Evolutionary conservation across 768 basidiomycete genomes (phyloP).

Genomic region (Trametes sanguinea): DNA sequence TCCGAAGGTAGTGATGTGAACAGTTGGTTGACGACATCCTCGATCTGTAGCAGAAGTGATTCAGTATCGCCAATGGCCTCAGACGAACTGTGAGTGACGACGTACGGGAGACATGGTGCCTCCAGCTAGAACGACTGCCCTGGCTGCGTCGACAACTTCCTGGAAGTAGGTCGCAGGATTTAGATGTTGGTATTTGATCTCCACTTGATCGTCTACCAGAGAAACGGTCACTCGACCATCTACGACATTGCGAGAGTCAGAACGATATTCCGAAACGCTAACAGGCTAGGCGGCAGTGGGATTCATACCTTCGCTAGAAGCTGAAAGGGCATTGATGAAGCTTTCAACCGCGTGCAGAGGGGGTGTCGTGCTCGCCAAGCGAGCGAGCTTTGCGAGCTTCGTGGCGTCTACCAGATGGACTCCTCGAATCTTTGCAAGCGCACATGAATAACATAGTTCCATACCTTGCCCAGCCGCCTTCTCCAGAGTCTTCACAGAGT

Average conservation of each 20-base stretch:
- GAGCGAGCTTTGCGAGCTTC: conserved; percentile 30
- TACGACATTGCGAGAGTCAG: conserved; percentile 28
- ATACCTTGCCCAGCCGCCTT: conserved; percentile 32
- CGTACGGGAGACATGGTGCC: conserved; percentile 98
- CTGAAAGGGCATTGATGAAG: conserved; percentile 76
- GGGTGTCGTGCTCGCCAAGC: conserved; percentile 50
- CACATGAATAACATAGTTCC: not conserved
- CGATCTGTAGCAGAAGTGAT: conserved; percentile 54
- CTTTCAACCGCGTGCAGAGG: conserved; percentile 81
- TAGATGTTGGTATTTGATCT: conserved; percentile 87
- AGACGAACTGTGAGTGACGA: conserved; percentile 4
- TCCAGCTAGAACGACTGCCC: conserved; percentile 89
- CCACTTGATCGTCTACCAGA: conserved; percentile 47
- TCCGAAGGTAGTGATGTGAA: conserved; percentile 65
- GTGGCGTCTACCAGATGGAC: conserved; percentile 23
- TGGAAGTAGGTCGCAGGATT: conserved; percentile 88
- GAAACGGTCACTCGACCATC: conserved; percentile 73
- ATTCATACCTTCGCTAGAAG: conserved; percentile 66
- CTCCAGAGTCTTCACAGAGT: conserved; percentile 48
- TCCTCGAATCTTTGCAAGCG: not conserved
- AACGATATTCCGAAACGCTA: not conserved
- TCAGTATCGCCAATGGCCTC: not conserved
- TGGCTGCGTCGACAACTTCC: conserved; percentile 78
- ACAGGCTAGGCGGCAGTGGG: no score
- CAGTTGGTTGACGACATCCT: conserved; percentile 82